Evolutionary conservation across 2,329 filamentous ascomycete species (phyloP), one percentile per base, ranked within the genome.

Genomic region (Colletotrichum lindemuthianum): DNA sequence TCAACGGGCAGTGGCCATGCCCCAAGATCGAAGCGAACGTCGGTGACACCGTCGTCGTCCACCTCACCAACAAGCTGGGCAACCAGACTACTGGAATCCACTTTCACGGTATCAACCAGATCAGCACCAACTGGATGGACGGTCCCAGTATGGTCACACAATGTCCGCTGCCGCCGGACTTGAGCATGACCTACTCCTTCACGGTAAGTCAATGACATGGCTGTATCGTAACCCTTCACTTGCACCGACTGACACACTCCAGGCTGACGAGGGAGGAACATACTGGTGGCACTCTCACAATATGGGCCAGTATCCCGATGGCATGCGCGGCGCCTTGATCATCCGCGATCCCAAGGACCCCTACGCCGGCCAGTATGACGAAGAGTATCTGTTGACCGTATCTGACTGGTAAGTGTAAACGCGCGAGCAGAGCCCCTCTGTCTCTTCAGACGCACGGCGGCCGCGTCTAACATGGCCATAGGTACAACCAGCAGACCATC

Each of bases 281-380:
- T 84, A 76, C 59, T 84, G 81, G 82, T 84, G 79, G 79, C 89
- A 91, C 74, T 88, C 86, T 1, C 89, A 91, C 72, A 81, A 84
- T 59, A 82, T 83, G 76, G 87, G 83, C 2, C 88, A 90, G 70
- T 91, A 90, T 69, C 87, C 88, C 0, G 88, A 91, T 72, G 88
- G 88, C n/a, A 79, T 90, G 48, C 85, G 88, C 15, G 87, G 86
- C 2, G 77, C 86, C 0, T 70, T 91, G 45, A 85, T 90, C 59
- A 80, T 90, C 11, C 82, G 88, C 54, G 87, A 90, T 69, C 81
- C 81, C 0, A 72, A 81, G 0, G 79, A 85, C 34, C 86, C 86
- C 1, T 88, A 85, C 70, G 70, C 75, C 9, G 77, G 77, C 51
- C 70, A 82, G 34, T 88, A 85, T 63, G 86, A 89, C 48, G 82